Conservation (phyloP, 345 rosid species). For the Citrus unshiu region DNA sequence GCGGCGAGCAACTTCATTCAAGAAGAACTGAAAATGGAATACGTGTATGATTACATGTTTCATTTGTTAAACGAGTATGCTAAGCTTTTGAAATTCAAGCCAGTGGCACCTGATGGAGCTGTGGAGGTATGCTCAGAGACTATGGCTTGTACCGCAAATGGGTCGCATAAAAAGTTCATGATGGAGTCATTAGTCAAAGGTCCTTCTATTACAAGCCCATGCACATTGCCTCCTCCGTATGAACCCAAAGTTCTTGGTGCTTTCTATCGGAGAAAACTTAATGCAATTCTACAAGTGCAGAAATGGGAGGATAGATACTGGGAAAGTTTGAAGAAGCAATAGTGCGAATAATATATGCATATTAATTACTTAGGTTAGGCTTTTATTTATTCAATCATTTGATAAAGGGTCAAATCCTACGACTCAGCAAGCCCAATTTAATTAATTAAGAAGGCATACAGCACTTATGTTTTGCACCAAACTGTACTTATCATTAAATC, state of each 20-base stretch:
- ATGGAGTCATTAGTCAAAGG: conserved; percentile 48
- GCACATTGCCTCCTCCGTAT: conserved; percentile 58
- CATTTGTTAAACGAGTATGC: conserved; percentile 69
- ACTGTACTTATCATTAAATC: neutral
- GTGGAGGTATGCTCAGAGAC: conserved; percentile 54
- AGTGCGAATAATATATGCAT: neutral
- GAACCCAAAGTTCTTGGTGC: conserved; percentile 27
- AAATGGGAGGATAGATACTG: conserved; percentile 58
- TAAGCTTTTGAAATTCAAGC: conserved; percentile 50
- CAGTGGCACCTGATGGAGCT: conserved; percentile 42
- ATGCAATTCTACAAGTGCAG: conserved; percentile 43
- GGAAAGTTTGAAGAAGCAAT: conserved; percentile 17
- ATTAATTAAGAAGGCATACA: no score
- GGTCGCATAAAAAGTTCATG: conserved; percentile 43
- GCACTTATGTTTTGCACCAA: no score
- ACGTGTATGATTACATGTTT: conserved; percentile 73
- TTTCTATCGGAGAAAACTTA: conserved; percentile 30
- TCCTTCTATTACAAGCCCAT: conserved; percentile 43
- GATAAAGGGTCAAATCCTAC: no score
- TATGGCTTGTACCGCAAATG: conserved; percentile 46
- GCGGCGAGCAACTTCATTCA: conserved; percentile 54
- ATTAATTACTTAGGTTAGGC: no score
- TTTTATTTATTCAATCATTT: no score
- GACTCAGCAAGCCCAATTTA: no score
- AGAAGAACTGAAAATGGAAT: conserved; percentile 58